Base-by-base conservation (phyloP, 176 grass and related monocot genomes). In the Avena sativa region DNA sequence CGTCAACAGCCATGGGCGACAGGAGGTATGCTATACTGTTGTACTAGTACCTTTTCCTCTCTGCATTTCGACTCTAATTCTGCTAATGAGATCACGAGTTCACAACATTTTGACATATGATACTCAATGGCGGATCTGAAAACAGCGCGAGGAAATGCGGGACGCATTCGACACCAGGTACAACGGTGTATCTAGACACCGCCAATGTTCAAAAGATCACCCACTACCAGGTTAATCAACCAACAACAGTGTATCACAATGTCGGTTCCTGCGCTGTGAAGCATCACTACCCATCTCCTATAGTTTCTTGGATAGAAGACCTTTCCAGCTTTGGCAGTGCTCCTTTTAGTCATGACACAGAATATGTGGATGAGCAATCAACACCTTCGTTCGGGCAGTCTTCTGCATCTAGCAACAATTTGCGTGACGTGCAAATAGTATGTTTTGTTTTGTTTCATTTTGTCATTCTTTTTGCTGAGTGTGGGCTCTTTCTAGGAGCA, bases 231-330 rank as follows among this genome's bases (percentile, higher is more conserved):
- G 51, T 49, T 60, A 59, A 71, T 86, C 23, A 28, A 15, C 66
- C 23, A n/a, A 43, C 83, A 53, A 5, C 26, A 9, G n/a, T 19
- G 79, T 40, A 85, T 71, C 0, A 2, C 15, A 23, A 81, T 86
- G 80, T 2, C 19, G 81, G 32, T 20, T 25, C 84, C 69, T 78
- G 82, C 70, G 19, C 83, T 73, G 97, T 99, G 15, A 94, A 94
- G 82, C 94, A 99, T 76, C 92, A 99, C 30, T 90, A 64, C 56
- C 80, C 88, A 6, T 91, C 92, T 69, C 77, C 97, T 25, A 88
- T 96, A 17, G 78, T 94, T 84, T 99, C 97, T 52, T 99, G 97
- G 94, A 87, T 99, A 64, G 92, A 99, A 40, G 97, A 96, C 51
- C 82, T 85, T 36, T 85, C 92, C 1, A 87, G 84, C 86, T 84